phyloP scores from a whole-genome alignment of 495 filamentous ascomycete species.

The Tirmania nivea region DNA sequence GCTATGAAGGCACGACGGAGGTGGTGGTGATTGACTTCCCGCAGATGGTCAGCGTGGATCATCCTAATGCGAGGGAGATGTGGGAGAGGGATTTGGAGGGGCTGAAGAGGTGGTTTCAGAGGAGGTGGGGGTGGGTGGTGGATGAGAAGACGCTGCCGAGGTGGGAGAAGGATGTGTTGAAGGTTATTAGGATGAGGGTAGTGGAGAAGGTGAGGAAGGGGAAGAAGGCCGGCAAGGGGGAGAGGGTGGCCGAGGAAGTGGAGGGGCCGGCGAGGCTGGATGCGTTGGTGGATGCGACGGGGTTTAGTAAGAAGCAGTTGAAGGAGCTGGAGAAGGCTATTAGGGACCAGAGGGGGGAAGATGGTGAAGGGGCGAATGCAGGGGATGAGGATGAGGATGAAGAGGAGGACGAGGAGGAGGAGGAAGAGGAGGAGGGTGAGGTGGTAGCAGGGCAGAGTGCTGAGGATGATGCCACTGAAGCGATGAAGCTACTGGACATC shows the following conservation, averaged over 20 bases:
- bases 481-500: background rate
- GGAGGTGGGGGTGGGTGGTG: constrained; percentile 60
- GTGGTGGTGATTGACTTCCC: constrained; percentile 94
- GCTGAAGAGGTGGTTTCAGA: constrained; percentile 77
- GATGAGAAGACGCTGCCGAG: constrained; percentile 65
- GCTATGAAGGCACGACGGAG: constrained; percentile 43
- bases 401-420: constrained; percentile 22
- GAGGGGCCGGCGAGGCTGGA: constrained; percentile 60
- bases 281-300: constrained; percentile 74
- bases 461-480: background rate
- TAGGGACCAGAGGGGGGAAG: constrained; percentile 31
- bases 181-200: background rate
- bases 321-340: constrained; percentile 84
- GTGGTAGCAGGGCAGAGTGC: background rate
- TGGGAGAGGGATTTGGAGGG: constrained; percentile 89
- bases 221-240: background rate
- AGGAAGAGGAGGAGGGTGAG: constrained; percentile 20
- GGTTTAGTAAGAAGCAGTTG: constrained; percentile 87
- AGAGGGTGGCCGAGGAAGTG: constrained; percentile 26
- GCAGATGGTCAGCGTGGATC: constrained; percentile 93
- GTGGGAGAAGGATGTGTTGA: constrained; percentile 26
- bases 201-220: background rate
- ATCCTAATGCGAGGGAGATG: constrained; percentile 79
- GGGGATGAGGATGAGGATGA: constrained; percentile 4
- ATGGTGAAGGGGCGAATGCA: constrained; percentile 33